Percentiles rank a stretch among this genome's conserved stretches.
These are phyloP conservation scores for Metrosideros polymorpha DNA, from an alignment of 441 rosid genomes.

Conservation along the genomic window DNA sequence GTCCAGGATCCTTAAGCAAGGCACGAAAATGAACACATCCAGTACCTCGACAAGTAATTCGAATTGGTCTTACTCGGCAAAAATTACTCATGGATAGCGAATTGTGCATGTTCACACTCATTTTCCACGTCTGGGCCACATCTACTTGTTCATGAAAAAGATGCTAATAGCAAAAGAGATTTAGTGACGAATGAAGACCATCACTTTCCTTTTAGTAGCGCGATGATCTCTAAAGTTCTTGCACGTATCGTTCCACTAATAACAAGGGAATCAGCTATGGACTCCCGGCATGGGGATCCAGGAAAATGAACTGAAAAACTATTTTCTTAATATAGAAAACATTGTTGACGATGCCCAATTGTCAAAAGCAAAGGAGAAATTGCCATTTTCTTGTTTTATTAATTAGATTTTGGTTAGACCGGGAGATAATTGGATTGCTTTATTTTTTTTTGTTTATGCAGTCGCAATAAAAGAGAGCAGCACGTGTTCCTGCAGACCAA, in stretches of 20 bases:
- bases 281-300: neutral
- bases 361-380: neutral
- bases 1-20: neutral
- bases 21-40: neutral
- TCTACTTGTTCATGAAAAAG: neutral
- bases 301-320: neutral
- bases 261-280: neutral
- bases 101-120: neutral
- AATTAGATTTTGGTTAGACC: neutral
- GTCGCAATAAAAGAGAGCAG: conserved; percentile 50
- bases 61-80: neutral
- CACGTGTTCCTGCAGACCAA: conserved; percentile 10
- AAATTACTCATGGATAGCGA: neutral
- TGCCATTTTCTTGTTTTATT: neutral
- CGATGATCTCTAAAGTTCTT: too few species aligned
- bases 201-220: too few species aligned
- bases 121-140: neutral
- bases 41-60: neutral
- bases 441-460: conserved; percentile 4
- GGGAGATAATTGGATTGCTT: neutral
- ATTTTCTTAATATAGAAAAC: neutral
- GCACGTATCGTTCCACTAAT: too few species aligned
- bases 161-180: neutral
- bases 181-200: too few species aligned
- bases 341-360: neutral